phyloP scores from a whole-genome alignment of 768 basidiomycete species.

The Hemileccinum impolitum region DNA sequence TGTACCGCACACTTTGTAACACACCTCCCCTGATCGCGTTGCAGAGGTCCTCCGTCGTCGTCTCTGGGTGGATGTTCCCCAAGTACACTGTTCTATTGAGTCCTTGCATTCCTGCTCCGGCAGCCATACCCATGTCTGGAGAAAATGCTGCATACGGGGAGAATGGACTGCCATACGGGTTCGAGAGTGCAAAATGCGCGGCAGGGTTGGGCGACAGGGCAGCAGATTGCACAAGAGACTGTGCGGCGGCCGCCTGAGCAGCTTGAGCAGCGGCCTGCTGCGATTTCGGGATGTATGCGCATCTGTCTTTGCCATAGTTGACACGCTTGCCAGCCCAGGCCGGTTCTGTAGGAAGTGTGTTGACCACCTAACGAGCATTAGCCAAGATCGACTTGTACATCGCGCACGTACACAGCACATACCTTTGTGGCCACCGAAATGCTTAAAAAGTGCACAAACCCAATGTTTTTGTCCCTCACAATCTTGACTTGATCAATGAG shows the following conservation, averaged over 20 bases:
- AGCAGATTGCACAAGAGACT: conserved; percentile 56
- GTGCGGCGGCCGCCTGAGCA: conserved; percentile 83
- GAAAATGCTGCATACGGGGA: conserved; percentile 52
- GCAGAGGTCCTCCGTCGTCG: conserved; percentile 90
- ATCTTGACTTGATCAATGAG: conserved; percentile 99
- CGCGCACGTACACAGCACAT: conserved; percentile 17
- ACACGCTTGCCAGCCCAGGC: conserved; percentile 95
- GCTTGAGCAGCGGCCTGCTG: conserved; percentile 87
- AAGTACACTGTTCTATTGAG: conserved; percentile 94
- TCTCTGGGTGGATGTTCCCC: conserved; percentile 96
- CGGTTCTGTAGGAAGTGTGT: conserved; percentile 86
- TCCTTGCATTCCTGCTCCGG: conserved; percentile 41
- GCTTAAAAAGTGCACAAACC: conserved; percentile 97
- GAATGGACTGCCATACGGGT: conserved; percentile 36
- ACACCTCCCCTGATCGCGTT: conserved; percentile 97
- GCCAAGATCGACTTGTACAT: no score
- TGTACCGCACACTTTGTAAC: conserved; percentile 89
- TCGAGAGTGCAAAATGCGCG: conserved; percentile 28
- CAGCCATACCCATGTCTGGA: conserved; percentile 37
- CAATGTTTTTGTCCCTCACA: conserved; percentile 98
- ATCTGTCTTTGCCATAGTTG: conserved; percentile 98
- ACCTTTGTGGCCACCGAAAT: conserved; percentile 96
- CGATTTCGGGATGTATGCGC: conserved; percentile 95
- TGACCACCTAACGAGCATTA: conserved; percentile 66
- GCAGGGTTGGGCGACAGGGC: conserved; percentile 33